Evolutionary conservation across 2,329 filamentous ascomycete species (phyloP).

Genomic region (Penicillium freii): DNA sequence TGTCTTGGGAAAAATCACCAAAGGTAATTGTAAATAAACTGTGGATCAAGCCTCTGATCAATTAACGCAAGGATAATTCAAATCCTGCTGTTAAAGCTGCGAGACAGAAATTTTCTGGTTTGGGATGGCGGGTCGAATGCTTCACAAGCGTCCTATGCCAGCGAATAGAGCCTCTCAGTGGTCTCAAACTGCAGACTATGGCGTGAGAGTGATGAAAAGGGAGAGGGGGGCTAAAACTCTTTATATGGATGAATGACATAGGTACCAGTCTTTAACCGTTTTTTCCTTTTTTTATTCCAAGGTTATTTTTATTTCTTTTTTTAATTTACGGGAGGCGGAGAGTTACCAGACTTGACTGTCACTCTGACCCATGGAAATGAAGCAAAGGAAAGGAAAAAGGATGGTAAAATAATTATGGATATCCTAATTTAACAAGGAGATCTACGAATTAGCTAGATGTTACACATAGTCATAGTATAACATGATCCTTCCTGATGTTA

Average conservation of each 20-base stretch:
- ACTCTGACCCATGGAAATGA: slow-evolving; percentile 3
- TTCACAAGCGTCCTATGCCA: neutral
- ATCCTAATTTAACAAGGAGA: neutral
- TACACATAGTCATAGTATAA: neutral
- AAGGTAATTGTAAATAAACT: slow-evolving; percentile 20
- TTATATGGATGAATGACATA: slow-evolving; percentile 16
- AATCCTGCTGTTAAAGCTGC: slow-evolving; percentile 1
- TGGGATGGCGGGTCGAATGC: slow-evolving; percentile 1
- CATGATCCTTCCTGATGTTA: neutral
- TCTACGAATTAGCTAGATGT: neutral
- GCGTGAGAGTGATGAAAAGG: slow-evolving; percentile 17
- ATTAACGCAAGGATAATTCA: slow-evolving; percentile 1
- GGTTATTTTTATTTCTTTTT: neutral
- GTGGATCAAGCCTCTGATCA: slow-evolving; percentile 10
- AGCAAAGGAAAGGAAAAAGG: neutral
- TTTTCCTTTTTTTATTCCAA: neutral
- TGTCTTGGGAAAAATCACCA: neutral
- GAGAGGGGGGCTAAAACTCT: slow-evolving; percentile 7
- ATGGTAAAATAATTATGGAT: neutral
- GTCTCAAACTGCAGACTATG: slow-evolving; percentile 17
- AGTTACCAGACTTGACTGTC: slow-evolving; percentile 4
- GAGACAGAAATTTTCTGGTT: neutral
- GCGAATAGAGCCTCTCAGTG: slow-evolving; percentile 16
- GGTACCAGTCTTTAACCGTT: neutral
- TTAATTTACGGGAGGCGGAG: slow-evolving; percentile 2